Evolutionary conservation across 768 basidiomycete genomes (phyloP), one percentile per base, ranked within the genome.

Genomic region (Tylopilus felleus): DNA sequence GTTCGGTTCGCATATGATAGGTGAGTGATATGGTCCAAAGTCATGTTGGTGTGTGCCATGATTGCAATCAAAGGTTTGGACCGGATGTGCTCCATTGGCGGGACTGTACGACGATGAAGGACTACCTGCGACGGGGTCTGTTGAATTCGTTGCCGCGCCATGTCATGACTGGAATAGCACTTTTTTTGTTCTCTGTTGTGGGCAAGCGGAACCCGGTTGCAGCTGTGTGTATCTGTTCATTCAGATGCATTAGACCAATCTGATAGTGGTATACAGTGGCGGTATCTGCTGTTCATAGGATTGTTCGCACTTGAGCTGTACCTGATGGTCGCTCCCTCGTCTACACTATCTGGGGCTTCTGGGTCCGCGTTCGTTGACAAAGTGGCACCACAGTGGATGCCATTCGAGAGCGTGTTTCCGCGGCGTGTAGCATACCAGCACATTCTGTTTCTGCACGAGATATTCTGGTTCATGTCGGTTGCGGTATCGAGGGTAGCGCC

Each of bases 1-100:
- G 83, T 83, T 42, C 71, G 91, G 46, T 93, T 92, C 73, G 92
- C 90, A 0, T 94, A 94, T 66, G 92, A 94, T 63, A 78, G 90
- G 86, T 89, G 60, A 49, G 80, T 66, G 19, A 0, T 45, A 14
- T 46, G n/a, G 4, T 1, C 1, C 14, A 21, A n/a, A 3, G 38
- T 13, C 16, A 10, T 31, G 57, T 36, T 27, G 41, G n/a, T 40
- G 17, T 27, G 16, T 36, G 25, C 0, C 21, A n/a, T 31, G 39
- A 42, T 38, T 46, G 22, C 2, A 23, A 40, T 42, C 23, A 23
- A n/a, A 91, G 90, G 57, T 94, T 93, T 63, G 92, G 92, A 0
- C 84, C 89, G 12, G 82, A 83, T 29, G 87, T 85, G 5, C 58
- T 89, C 23, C 64, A 53, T 2, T 94, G 90, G 89, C 77, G 74